Base-by-base conservation (phyloP, 78 protist genomes). In the Pigoraptor vietnamica region DNA sequence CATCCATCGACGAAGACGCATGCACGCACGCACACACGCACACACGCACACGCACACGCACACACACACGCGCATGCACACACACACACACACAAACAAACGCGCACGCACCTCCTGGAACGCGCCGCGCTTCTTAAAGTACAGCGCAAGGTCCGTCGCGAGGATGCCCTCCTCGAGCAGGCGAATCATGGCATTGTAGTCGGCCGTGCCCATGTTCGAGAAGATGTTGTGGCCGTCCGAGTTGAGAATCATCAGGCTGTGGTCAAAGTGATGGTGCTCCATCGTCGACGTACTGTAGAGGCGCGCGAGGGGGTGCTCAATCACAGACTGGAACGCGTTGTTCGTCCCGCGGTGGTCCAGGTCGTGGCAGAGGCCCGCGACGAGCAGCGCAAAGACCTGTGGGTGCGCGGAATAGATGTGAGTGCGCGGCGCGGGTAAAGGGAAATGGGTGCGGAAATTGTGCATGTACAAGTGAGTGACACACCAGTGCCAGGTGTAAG, bases 311-410 rank as follows among this genome's bases (percentile, higher is more conserved):
- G 90, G 90, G 24, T 40, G 1, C 34, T 37, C 25, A 1, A 2
- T 0, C 24, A 32, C n/a, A 9, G 1, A 23, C 9, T 21, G 90
- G 1, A 87, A 10, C 29, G 2, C 35, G 67, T 39, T 39, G 90
- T 87, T 87, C 39, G 40, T 87, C 29, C 90, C 90, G 40, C 90
- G 90, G 32, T 87, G 90, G 90, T 87, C 90, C 24, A 87, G 23
- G 90, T 87, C 90, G 56, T 87, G 90, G 90, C 90, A 87, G 79
- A 40, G 67, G n/a, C 38, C 0, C 38, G 90, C 40, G 34, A 87
- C 34, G 19, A 87, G n/a, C 79, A 87, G 40, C 38, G 67, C 67
- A 6, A 14, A 6, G n/a, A n/a, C n/a, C n/a, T n/a, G n/a, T n/a
- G n/a, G n/a, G n/a, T n/a, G n/a, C n/a, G n/a, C n/a, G n/a, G n/a